Evolutionary conservation across 257 asterid genomes (phyloP).

Genomic region (Fraxinus pennsylvanica): DNA sequence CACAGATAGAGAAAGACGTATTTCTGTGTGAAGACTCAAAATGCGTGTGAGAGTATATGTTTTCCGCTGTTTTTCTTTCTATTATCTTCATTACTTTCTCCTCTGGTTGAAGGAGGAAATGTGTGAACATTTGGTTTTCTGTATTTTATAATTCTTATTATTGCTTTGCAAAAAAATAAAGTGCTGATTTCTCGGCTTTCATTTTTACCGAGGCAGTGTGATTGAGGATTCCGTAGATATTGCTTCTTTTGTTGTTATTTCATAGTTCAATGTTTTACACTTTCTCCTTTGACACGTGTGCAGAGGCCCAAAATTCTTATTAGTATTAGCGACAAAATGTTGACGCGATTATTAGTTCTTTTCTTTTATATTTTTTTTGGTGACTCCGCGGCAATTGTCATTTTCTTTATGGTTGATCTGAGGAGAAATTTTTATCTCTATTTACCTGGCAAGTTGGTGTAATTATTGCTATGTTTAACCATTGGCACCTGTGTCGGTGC

Average conservation of each 20-base stretch:
- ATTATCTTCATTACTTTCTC: not conserved
- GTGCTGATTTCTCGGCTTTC: not conserved
- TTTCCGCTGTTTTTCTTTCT: not conserved
- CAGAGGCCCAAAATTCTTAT: conserved; percentile 14
- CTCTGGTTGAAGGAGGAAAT: conserved; percentile 6
- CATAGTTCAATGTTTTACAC: conserved; percentile 14
- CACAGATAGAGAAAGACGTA: not conserved
- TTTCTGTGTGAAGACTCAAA: not conserved
- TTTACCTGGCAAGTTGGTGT: not conserved
- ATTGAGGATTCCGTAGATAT: conserved; percentile 26
- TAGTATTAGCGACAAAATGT: not conserved
- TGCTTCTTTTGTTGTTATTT: conserved; percentile 19
- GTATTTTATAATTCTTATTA: not conserved
- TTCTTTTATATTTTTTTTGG: not conserved
- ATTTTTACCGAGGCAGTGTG: conserved; percentile 22
- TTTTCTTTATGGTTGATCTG: conserved; percentile 7
- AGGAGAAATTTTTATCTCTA: not conserved
- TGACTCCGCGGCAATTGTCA: not conserved
- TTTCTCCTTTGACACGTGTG: conserved; percentile 29
- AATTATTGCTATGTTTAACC: not conserved
- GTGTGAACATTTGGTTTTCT: not conserved
- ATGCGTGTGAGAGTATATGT: not conserved
- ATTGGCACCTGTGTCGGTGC: not conserved
- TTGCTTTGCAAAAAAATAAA: not conserved
- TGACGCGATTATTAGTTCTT: not conserved